These are phyloP conservation scores for Rhododendron vialii DNA, from an alignment of 148 eudicot species.

Conservation along the genomic window DNA sequence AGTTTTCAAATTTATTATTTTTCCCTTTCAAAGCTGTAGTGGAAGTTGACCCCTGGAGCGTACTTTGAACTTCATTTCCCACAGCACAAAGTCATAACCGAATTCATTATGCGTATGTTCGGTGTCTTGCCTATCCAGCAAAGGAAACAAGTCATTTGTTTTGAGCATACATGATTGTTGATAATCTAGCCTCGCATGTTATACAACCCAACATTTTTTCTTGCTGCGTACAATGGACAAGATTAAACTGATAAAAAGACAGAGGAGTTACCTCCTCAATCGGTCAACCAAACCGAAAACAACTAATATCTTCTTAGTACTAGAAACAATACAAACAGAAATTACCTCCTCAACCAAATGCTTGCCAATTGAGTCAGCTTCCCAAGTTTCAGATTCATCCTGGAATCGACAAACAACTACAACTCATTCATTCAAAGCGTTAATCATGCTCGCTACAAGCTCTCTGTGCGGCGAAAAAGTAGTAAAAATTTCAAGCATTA, in stretches of 20 bases:
- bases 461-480: not conserved
- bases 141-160: not conserved
- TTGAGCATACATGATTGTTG: not conserved
- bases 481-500: not conserved
- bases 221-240: not conserved
- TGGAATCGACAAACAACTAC: slow-evolving; percentile 28
- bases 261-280: not conserved
- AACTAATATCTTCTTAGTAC: not conserved
- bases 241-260: not conserved
- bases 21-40: not conserved
- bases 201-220: not conserved
- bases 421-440: not conserved
- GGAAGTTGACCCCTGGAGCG: not conserved
- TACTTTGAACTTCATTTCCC: not conserved
- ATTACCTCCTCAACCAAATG: slow-evolving; percentile 54
- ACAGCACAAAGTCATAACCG: not conserved
- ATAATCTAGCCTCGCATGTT: not conserved
- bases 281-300: not conserved
- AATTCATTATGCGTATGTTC: not conserved
- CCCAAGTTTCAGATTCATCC: slow-evolving; percentile 82
- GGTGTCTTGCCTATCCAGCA: not conserved
- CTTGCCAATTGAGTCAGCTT: slow-evolving; percentile 45
- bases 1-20: not conserved
- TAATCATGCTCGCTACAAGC: not conserved
- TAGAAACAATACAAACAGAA: not conserved